These are phyloP conservation scores for Dactylis glomerata DNA, from an alignment of 176 grass and related monocot species.

Conservation along the genomic window DNA sequence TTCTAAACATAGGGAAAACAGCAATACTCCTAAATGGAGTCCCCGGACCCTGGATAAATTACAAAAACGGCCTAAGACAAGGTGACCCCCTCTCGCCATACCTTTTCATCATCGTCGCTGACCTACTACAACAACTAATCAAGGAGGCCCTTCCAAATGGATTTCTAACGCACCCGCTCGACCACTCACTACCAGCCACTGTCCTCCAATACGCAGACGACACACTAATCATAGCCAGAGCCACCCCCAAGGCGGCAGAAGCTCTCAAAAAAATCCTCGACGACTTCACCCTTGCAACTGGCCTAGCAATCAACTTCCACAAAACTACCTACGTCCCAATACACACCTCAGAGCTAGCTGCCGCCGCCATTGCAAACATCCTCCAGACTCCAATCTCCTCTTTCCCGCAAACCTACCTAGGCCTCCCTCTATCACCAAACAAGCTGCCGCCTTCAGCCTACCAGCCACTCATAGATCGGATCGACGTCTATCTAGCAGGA, in stretches of 20 bases:
- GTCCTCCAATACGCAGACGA: too few relatives aligned
- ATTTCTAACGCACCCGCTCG: too few relatives aligned
- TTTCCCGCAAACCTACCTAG: neutral
- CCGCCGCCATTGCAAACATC: too few relatives aligned
- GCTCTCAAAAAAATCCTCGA: too few relatives aligned
- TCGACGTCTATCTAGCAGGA: neutral
- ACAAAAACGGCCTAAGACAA: neutral
- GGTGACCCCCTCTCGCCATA: neutral
- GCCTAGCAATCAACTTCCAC: too few relatives aligned
- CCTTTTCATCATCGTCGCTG: neutral
- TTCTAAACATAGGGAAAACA: too few relatives aligned
- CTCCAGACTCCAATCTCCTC: neutral
- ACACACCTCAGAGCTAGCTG: too few relatives aligned
- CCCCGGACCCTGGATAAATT: neutral
- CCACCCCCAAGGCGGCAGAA: too few relatives aligned
- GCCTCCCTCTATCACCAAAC: neutral
- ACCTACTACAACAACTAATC: neutral
- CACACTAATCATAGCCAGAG: too few relatives aligned
- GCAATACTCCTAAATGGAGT: neutral
- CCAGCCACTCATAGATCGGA: neutral
- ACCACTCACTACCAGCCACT: accelerated
- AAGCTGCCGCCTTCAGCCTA: neutral
- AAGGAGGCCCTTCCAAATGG: too few relatives aligned
- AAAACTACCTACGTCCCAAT: too few relatives aligned
- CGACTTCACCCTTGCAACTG: too few relatives aligned